Evolutionary conservation across 2,329 filamentous ascomycete species (phyloP), one percentile per base, ranked within the genome.

Genomic region (Trichoderma citrinoviride): DNA sequence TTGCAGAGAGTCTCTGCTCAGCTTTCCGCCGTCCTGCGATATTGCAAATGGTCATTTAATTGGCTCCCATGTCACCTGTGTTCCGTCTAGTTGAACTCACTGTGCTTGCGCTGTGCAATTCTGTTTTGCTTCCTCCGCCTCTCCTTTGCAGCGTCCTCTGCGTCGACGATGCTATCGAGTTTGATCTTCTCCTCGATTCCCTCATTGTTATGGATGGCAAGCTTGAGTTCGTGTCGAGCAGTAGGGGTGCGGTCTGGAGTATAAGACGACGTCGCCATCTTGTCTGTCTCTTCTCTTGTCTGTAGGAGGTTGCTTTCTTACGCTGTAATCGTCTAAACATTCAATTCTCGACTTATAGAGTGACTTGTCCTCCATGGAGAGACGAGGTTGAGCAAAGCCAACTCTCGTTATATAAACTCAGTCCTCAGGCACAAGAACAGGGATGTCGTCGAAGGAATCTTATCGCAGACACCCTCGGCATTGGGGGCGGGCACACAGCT

Each of bases 401-500:
- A 15, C 19, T 46, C 49, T 33, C 37, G 33, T 44, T 62, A 62
- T 62, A 53, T 62, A 62, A 54, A 46, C 21, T 50, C 53, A 25
- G n/a, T n/a, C 33, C 33, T 54, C 49, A 29, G 23, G 44, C 55
- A 54, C 40, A 54, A 25, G 40, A 44, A 12, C 3, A n/a, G n/a
- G 40, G 49, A 19, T 52, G 49, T 33, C 44, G 23, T 58, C n/a
- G 58, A 62, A 62, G 58, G 58, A 62, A 54, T 62, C 58, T 62
- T 23, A 33, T 21, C 33, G 49, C 37, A 62, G 58, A 54, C 58
- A 46, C 58, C 47, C 47, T 61, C 37, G 52, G 25, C 49, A 46
- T 62, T 62, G 58, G 58, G 58, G 58, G 58, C 58, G 58, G 58
- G 58, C 58, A 43, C 40, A 62, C 58, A 62, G 58, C 58, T 53